Percentiles rank a stretch among this genome's conserved stretches.
phyloP scores from a whole-genome alignment of 257 asterid species.

The Linaria vulgaris region DNA sequence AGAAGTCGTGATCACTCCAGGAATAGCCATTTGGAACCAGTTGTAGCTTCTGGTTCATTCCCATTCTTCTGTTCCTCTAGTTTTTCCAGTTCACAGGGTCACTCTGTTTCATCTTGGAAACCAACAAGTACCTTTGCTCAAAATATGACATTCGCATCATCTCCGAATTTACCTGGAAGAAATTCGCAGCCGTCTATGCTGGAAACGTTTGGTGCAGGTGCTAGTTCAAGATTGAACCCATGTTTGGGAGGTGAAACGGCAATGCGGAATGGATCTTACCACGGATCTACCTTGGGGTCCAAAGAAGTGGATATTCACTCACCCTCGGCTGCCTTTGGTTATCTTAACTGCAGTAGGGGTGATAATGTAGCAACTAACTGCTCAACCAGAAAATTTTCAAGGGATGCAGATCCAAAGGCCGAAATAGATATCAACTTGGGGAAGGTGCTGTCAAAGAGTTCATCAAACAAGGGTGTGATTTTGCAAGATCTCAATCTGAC shows the following conservation, averaged over 20 bases:
- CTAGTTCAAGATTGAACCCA: conserved; percentile 36
- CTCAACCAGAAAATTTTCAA: conserved; percentile 28
- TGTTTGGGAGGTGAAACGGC: conserved; percentile 30
- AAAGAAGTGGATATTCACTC: conserved; percentile 38
- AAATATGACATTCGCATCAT: conserved; percentile 45
- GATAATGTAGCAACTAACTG: conserved; percentile 34
- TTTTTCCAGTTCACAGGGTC: conserved; percentile 57
- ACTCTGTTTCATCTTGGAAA: conserved; percentile 58
- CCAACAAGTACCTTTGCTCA: conserved; percentile 52
- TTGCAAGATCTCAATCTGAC: conserved; percentile 41
- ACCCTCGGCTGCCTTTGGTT: conserved; percentile 37
- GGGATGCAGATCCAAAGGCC: conserved; percentile 39
- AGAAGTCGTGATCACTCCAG: conserved; percentile 37
- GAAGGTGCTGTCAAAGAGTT: too few relatives aligned
- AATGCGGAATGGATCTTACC: conserved; percentile 46
- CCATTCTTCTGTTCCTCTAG: conserved; percentile 44
- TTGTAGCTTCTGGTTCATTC: conserved; percentile 43
- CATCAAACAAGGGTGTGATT: too few relatives aligned
- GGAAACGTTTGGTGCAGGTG: conserved; percentile 47
- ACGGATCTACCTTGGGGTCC: conserved; percentile 60
- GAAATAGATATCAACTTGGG: conserved; percentile 65
- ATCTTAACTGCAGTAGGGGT: conserved; percentile 36
- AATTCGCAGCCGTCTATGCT: conserved; percentile 36
- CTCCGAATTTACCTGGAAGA: conserved; percentile 43
- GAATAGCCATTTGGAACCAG: conserved; percentile 42